Conservation (phyloP, 371 early-diverging fungal species). For the Blakeslea trispora region DNA sequence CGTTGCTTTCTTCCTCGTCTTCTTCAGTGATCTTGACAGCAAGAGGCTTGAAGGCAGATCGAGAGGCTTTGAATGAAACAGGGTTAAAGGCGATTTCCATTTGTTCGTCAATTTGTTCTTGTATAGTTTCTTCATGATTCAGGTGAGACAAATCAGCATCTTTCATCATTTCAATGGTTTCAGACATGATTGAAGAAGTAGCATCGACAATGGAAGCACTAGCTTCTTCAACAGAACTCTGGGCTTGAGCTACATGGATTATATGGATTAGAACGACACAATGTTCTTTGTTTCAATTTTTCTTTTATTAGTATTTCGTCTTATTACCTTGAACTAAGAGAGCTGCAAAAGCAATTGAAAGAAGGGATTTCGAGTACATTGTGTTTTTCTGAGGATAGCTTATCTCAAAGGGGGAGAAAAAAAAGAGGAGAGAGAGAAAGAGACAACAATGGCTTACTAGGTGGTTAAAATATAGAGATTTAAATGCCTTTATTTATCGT, state of each 20-base stretch:
- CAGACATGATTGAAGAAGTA: not conserved
- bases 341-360: slow-evolving; percentile 17
- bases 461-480: slow-evolving; percentile 1
- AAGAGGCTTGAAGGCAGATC: slow-evolving; percentile 1
- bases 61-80: not conserved
- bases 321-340: slow-evolving; percentile 14
- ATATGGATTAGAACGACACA: not conserved
- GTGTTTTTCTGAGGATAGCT: slow-evolving; percentile 1
- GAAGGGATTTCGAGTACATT: slow-evolving; percentile 16
- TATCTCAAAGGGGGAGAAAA: slow-evolving; percentile 4
- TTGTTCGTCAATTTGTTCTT: not conserved
- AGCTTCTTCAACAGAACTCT: not conserved
- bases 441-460: not conserved
- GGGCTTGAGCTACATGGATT: slow-evolving; percentile 4
- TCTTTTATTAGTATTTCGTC: not conserved
- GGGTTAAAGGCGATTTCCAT: not conserved
- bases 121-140: not conserved
- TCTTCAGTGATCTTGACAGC: not conserved
- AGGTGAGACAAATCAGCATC: not conserved
- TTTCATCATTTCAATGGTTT: not conserved
- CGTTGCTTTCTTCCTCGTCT: not conserved
- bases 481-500: not conserved
- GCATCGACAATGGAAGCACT: not conserved
- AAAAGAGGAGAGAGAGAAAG: slow-evolving; percentile 1
- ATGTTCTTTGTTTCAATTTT: not conserved